Evolutionary conservation across 1,284 basidiomycete species (phyloP), one percentile per base, ranked within the genome.

Genomic region (Porodaedalea pini): DNA sequence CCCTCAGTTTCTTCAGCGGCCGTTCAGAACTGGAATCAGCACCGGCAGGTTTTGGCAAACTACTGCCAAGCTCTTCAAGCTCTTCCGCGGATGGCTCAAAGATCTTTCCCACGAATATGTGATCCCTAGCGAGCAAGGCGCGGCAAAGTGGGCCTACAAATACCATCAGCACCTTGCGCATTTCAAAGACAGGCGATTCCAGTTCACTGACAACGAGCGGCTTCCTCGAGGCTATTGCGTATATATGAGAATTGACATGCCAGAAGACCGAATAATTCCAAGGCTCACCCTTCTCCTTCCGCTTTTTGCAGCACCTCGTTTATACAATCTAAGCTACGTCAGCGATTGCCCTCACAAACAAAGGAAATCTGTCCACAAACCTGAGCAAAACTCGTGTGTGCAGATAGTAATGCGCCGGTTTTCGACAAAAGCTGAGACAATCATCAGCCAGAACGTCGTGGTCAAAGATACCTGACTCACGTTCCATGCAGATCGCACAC

Each of bases 321-420:
- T 19, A 57, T 44, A 32, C 56, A 57, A 44, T 23, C 56, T 57
- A 40, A 19, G 17, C 31, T 85, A 82, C 4, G 29, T 37, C 15
- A 19, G 2, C n/a, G 32, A 32, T 34, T 21, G 29, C 2, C 8
- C 31, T 40, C 6, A 41, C n/a, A 19, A 5, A 17, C 13, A 25
- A 48, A 11, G 10, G 3, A n/a, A n/a, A 36, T 8, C 23, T n/a
- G 21, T 5, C 6, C 17, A 65, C 73, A 47, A 37, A 83, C 83
- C 82, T 41, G 74, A 75, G 62, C 84, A 86, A 5, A 85, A 73
- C 61, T 85, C 81, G 60, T 88, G 83, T 2, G 81, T 78, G 59
- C 85, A 86, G 0, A 69, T 67, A 10, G 86, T 69, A 3, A 86
- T 66, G 2, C 79, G 74, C 0, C 80, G 81, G 59, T 71, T 82